A percentile compares a stretch with the other conserved stretches of the same genome.
Conservation (phyloP, 768 basidiomycete genomes). For the Hericium erinaceus region DNA sequence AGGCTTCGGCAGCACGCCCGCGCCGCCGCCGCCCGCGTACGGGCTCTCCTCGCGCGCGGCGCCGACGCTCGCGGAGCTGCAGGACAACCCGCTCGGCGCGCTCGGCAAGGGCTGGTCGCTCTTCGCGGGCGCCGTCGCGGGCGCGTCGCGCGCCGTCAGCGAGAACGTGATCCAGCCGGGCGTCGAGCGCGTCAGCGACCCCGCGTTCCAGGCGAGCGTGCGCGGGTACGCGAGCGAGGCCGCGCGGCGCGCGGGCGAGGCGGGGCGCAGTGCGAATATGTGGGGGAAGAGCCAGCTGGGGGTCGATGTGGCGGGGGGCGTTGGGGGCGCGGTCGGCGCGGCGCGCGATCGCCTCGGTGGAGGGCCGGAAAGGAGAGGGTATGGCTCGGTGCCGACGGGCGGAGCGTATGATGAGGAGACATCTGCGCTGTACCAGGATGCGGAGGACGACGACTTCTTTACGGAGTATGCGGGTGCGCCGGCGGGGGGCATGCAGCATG, state of each 20-base stretch:
- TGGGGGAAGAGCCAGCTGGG: slow-evolving; percentile 75
- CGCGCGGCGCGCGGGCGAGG: slow-evolving; percentile 50
- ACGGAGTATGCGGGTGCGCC: slow-evolving; percentile 8
- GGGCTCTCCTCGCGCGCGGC: slow-evolving; percentile 70
- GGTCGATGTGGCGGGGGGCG: slow-evolving; percentile 75
- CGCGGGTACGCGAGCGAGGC: slow-evolving; percentile 65
- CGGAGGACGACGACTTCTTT: slow-evolving; percentile 47
- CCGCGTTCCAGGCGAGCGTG: slow-evolving; percentile 66
- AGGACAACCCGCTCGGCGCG: slow-evolving; percentile 79
- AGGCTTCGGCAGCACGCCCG: slow-evolving; percentile 86
- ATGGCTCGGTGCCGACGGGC: slow-evolving; percentile 30
- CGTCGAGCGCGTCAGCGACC: slow-evolving; percentile 73
- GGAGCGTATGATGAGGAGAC: slow-evolving; percentile 45
- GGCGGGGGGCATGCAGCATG: slow-evolving; percentile 6
- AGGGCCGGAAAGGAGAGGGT: slow-evolving; percentile 39
- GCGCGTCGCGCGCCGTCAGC: slow-evolving; percentile 69
- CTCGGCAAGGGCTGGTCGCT: slow-evolving; percentile 93
- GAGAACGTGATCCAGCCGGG: slow-evolving; percentile 90
- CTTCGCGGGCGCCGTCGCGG: slow-evolving; percentile 77
- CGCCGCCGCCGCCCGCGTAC: slow-evolving; percentile 55
- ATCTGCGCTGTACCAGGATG: slow-evolving; percentile 54
- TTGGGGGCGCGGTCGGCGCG: slow-evolving; percentile 58
- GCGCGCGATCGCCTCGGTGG: slow-evolving; percentile 51
- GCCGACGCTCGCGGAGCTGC: slow-evolving; percentile 72
- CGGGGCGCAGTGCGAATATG: slow-evolving; percentile 59